Percentiles rank a stretch among this genome's conserved stretches.
Conservation (phyloP, 257 asterid genomes). For the Solanum sejunctum region DNA sequence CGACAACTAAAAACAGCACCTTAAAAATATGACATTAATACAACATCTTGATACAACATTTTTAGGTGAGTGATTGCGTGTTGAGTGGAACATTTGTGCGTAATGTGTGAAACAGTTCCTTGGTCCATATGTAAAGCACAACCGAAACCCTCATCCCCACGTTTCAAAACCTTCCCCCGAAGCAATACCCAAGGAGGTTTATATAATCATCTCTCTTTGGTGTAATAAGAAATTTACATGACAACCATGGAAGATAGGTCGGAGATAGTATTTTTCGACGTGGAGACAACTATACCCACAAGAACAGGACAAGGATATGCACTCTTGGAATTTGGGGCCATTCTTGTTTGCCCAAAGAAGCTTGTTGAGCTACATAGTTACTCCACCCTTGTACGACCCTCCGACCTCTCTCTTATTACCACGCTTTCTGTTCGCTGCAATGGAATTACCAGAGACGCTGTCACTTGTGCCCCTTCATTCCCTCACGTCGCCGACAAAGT, state of each 20-base stretch:
- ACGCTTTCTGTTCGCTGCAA: conserved; percentile 75
- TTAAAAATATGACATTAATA: too few species aligned
- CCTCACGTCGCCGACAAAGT: conserved; percentile 66
- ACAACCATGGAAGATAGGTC: conserved; percentile 28
- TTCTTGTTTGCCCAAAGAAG: conserved; percentile 82
- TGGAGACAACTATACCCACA: conserved; percentile 83
- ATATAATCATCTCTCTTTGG: too few species aligned
- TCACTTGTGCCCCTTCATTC: conserved; percentile 62
- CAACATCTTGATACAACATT: too few species aligned
- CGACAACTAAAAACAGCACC: too few species aligned
- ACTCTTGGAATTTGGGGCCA: conserved; percentile 81
- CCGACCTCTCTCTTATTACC: conserved; percentile 54
- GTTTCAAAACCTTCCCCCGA: not conserved
- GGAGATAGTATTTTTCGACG: conserved; percentile 86
- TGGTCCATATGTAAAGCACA: not conserved
- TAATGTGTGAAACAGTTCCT: not conserved
- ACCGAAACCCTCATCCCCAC: not conserved
- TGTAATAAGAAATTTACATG: not conserved
- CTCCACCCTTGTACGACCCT: conserved; percentile 71
- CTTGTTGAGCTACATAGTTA: conserved; percentile 65
- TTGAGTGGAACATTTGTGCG: not conserved
- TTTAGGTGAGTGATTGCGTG: not conserved
- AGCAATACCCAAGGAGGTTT: not conserved
- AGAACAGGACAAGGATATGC: conserved; percentile 63
- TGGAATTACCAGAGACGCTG: conserved; percentile 63